These are phyloP conservation scores for Aspergillus pseudoglaucus DNA, from an alignment of 2,329 filamentous ascomycete species.

Conservation along the genomic window DNA sequence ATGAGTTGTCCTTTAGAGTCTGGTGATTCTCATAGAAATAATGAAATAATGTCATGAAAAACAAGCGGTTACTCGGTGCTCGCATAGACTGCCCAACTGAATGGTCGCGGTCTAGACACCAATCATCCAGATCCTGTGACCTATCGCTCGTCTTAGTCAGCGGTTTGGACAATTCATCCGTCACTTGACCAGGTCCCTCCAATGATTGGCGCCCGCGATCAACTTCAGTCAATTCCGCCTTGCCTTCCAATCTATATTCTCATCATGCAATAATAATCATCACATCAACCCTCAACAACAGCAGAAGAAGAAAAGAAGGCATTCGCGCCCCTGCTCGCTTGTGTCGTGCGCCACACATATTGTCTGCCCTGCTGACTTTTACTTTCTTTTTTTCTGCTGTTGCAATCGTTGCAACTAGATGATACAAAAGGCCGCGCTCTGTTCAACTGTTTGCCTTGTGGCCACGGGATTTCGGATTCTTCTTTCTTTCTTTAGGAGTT, in stretches of 20 bases:
- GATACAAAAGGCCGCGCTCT: not conserved
- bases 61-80: not conserved
- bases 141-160: not conserved
- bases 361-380: not conserved
- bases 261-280: not conserved
- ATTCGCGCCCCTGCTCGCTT: not conserved
- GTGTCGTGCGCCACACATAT: not conserved
- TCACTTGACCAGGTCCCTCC: not conserved
- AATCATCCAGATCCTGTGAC: not conserved
- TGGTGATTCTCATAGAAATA: not conserved
- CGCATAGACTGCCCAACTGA: not conserved
- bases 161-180: not conserved
- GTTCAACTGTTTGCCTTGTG: not conserved
- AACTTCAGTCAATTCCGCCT: not conserved
- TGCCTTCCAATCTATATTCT: not conserved
- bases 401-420: not conserved
- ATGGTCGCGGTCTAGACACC: no score
- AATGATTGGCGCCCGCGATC: not conserved
- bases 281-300: not conserved
- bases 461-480: not conserved
- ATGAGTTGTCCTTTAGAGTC: constrained; percentile 6
- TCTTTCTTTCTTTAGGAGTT: not conserved
- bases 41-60: not conserved
- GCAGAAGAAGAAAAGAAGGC: not conserved
- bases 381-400: not conserved